These are phyloP conservation scores for Zymoseptoria tritici DNA, from an alignment of 2,329 filamentous ascomycete genomes.

Conservation along the genomic window DNA sequence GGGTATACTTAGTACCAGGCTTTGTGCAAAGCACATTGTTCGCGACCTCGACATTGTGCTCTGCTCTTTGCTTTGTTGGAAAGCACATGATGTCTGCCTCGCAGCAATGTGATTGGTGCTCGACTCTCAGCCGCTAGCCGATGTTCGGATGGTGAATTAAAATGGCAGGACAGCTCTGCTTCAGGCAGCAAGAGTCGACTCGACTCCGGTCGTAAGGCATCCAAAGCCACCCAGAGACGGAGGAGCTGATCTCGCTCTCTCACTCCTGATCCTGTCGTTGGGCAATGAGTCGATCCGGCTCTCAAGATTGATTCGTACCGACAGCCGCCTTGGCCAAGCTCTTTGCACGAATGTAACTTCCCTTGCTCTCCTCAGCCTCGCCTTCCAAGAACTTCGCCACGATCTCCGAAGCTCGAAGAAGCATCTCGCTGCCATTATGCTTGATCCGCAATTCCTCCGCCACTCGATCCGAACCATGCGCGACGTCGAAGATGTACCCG, in stretches of 20 bases:
- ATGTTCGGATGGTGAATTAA: not conserved
- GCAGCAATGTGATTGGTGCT: not conserved
- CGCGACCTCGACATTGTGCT: not conserved
- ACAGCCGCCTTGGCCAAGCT: not conserved
- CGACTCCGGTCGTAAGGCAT: not conserved
- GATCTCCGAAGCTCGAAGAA: not conserved
- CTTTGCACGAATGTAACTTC: not conserved
- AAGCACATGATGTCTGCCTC: not conserved
- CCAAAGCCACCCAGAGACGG: too few relatives aligned
- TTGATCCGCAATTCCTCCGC: constrained; percentile 18
- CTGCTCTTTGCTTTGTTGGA: not conserved
- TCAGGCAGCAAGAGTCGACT: not conserved
- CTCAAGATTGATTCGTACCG: not conserved
- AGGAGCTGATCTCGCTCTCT: too few relatives aligned
- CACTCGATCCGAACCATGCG: constrained; percentile 1
- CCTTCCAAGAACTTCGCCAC: not conserved
- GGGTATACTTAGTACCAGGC: not conserved
- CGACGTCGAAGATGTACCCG: constrained; percentile 6
- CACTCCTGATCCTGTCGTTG: not conserved
- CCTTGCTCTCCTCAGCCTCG: not conserved
- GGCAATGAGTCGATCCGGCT: not conserved
- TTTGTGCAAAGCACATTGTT: not conserved
- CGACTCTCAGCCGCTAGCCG: not conserved
- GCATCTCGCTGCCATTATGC: not conserved
- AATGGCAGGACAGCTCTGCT: not conserved